phyloP scores from a whole-genome alignment of 2,329 filamentous ascomycete species.

The Alternaria incomplexa region DNA sequence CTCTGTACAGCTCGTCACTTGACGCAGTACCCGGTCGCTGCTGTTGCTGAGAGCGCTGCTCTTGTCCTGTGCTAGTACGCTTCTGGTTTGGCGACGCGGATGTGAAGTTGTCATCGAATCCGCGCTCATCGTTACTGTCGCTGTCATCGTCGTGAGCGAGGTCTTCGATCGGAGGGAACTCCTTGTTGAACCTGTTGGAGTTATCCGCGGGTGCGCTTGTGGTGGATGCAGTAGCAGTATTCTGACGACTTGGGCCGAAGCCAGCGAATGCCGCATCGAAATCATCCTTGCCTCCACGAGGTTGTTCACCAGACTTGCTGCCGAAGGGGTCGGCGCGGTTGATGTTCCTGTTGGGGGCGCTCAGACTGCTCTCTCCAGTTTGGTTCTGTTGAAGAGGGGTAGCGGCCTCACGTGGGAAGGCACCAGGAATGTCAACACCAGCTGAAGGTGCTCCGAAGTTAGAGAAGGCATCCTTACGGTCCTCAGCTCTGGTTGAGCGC shows the following conservation, averaged over 20 bases:
- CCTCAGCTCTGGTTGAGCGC: slow-evolving; percentile 43
- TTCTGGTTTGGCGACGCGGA: slow-evolving; percentile 59
- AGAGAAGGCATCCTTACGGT: slow-evolving; percentile 50
- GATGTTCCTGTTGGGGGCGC: slow-evolving; percentile 53
- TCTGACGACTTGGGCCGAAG: slow-evolving; percentile 64
- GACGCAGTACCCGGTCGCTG: slow-evolving; percentile 36
- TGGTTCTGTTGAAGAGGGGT: slow-evolving; percentile 57
- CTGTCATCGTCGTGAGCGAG: slow-evolving; percentile 83
- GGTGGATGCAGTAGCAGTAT: slow-evolving; percentile 49
- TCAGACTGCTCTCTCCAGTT: slow-evolving; percentile 56
- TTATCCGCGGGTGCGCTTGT: slow-evolving; percentile 37
- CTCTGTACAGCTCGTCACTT: slow-evolving; percentile 40
- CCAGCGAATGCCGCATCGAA: slow-evolving; percentile 86
- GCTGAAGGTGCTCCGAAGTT: slow-evolving; percentile 45
- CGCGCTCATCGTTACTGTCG: slow-evolving; percentile 69
- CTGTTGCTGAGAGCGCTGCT: slow-evolving; percentile 33
- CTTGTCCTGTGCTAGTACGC: slow-evolving; percentile 32
- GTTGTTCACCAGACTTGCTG: slow-evolving; percentile 37
- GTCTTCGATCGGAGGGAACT: slow-evolving; percentile 94
- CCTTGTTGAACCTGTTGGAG: slow-evolving; percentile 66
- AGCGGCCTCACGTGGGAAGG: slow-evolving; percentile 52
- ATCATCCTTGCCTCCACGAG: slow-evolving; percentile 69
- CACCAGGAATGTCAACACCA: slow-evolving; percentile 51
- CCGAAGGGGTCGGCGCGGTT: slow-evolving; percentile 52
- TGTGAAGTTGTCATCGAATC: slow-evolving; percentile 93